Evolutionary conservation across 176 grass and related monocot species (phyloP).

Genomic region (Carex parvula): DNA sequence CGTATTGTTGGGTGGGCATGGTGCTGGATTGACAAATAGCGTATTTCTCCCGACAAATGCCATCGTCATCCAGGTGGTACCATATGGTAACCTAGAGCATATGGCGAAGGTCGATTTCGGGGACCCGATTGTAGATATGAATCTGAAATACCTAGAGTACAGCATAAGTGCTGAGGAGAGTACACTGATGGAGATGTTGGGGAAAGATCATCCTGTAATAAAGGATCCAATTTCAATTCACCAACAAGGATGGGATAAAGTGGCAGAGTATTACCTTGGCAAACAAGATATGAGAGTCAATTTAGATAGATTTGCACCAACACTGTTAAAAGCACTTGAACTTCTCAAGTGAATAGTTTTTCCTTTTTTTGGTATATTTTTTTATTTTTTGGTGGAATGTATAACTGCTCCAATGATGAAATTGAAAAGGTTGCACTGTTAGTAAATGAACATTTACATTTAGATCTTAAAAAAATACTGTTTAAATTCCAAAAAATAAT

Average conservation of each 20-base stretch:
- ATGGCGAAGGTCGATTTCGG: conserved; percentile 57
- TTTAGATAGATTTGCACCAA: conserved; percentile 43
- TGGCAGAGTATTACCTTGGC: conserved; percentile 63
- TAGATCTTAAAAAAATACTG: background rate
- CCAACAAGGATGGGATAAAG: conserved; percentile 63
- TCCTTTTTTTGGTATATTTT: conserved; percentile 7
- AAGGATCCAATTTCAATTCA: conserved; percentile 61
- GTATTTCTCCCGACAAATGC: conserved; percentile 61
- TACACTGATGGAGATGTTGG: conserved; percentile 55
- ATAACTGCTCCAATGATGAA: background rate
- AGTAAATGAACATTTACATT: background rate
- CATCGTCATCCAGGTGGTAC: conserved; percentile 73
- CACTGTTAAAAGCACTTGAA: conserved; percentile 38
- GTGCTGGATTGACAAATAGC: conserved; percentile 65
- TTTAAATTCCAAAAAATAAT: no score
- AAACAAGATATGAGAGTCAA: conserved; percentile 70
- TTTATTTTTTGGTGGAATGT: conserved; percentile 3
- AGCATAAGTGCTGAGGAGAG: conserved; percentile 62
- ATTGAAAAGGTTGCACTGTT: background rate
- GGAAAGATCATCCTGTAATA: conserved; percentile 55
- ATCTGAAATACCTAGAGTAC: conserved; percentile 64
- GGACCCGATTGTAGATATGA: conserved; percentile 49
- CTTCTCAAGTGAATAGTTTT: conserved; percentile 36
- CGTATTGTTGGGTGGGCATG: conserved; percentile 70
- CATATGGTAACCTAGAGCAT: conserved; percentile 61